Evolutionary conservation across 1,284 basidiomycete genomes (phyloP).

Genomic region (Pseudozyma thailandica): DNA sequence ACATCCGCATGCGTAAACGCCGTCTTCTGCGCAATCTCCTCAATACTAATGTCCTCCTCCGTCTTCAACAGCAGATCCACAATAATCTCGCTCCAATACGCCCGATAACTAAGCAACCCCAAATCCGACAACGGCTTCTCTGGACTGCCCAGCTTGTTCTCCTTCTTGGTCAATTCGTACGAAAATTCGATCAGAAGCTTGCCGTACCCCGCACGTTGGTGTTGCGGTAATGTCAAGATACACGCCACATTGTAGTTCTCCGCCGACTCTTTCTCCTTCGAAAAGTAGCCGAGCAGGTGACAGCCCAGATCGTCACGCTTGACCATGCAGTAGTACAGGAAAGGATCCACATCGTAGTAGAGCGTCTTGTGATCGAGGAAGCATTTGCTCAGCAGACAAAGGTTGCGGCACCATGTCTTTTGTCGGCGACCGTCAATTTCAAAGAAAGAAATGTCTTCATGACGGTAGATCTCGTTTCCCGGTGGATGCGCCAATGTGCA

Average conservation of each 20-base stretch:
- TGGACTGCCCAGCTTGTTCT: conserved; percentile 92
- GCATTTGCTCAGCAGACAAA: conserved; percentile 95
- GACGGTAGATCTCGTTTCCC: conserved; percentile 98
- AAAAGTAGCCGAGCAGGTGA: conserved; percentile 97
- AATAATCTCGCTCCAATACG: conserved; percentile 98
- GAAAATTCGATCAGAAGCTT: conserved; percentile 97
- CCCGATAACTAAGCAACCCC: conserved; percentile 89
- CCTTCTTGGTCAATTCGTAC: conserved; percentile 96
- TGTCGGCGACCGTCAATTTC: conserved; percentile 98
- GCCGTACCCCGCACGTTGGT: conserved; percentile 95
- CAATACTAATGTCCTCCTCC: conserved; percentile 83
- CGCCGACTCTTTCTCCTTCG: conserved; percentile 97
- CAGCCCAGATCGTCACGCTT: conserved; percentile 89
- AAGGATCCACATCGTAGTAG: conserved; percentile 99
- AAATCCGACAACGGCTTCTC: conserved; percentile 98
- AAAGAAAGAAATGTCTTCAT: conserved; percentile 96
- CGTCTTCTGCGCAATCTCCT: conserved; percentile 96
- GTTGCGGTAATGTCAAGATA: conserved; percentile 95
- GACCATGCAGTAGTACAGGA: conserved; percentile 98
- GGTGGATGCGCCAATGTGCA: conserved; percentile 95
- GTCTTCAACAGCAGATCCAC: conserved; percentile 83
- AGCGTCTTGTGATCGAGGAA: conserved; percentile 99
- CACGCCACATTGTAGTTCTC: conserved; percentile 99
- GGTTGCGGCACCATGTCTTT: conserved; percentile 94
- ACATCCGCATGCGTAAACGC: conserved; percentile 96